Base-by-base conservation (phyloP, 768 basidiomycete species). In the Nidularia sp. region DNA sequence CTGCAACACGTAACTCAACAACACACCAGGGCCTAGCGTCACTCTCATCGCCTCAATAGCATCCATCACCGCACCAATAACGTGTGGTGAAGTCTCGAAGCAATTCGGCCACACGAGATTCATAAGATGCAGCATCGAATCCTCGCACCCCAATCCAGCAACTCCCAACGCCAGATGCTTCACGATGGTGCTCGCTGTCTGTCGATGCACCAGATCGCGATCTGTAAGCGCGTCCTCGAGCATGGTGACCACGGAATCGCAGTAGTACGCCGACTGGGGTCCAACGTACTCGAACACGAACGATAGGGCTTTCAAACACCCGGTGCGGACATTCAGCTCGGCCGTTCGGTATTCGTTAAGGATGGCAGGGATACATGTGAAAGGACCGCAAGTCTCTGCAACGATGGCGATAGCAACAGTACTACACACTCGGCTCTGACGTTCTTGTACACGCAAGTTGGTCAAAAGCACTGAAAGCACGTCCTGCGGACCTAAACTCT, bases 251-350 rank as follows among this genome's bases (percentile, higher is more conserved):
- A 98, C 94, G 0, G 94, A 97, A 70, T 98, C 93, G 63, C 88
- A 89, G 66, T 98, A 99, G 72, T 96, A 97, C 12, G 85, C 94
- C 48, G 95, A 98, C 73, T 90, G 97, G 46, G 85, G 91, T 2
- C 97, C 97, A 57, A 98, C 95, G 63, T 99, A 99, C 78, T 98
- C 97, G 65, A 98, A 99, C 50, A 99, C 92, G 78, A 98, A 99
- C 1, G 97, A 95, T 15, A 99, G 78, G 1, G 97, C 96, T 69
- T 98, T 99, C 57, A 99, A 78, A 81, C 97, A 99, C 54, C 97
- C 97, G 2, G 96, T 99, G 49, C 97, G 90, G 46, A 99, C 97
- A 69, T 99, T 99, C 56, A 99, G 81, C 65, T 99, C 97, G 1
- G 95, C 93, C 4, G 96, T 98, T 48, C 96, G 88, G 69, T 98